These are phyloP conservation scores for Gonapodya sp. DNA, from an alignment of 192 early-diverging fungal species.

Conservation along the genomic window DNA sequence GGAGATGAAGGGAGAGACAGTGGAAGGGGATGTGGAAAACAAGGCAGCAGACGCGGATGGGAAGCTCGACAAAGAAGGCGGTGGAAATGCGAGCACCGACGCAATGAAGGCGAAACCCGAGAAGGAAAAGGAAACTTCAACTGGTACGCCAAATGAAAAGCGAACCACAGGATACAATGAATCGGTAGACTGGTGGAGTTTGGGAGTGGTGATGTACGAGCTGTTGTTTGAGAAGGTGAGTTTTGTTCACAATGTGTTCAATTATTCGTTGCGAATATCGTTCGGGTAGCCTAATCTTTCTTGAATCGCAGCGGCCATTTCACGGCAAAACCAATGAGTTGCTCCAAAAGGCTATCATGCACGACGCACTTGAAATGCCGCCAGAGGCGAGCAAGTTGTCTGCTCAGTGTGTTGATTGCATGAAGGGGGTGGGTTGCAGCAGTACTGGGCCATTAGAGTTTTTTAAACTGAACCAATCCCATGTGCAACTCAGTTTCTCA, in stretches of 20 bases:
- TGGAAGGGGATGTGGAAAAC: background rate
- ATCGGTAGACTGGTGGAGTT: constrained; percentile 90
- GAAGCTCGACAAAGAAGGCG: background rate
- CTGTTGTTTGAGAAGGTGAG: constrained; percentile 70
- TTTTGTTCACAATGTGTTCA: background rate
- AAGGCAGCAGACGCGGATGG: background rate
- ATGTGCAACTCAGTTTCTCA: constrained; percentile 43
- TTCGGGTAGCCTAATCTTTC: background rate
- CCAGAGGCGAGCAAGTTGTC: constrained; percentile 33
- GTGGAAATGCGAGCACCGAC: background rate
- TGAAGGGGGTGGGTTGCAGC: constrained; percentile 41
- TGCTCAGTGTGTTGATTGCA: constrained; percentile 58
- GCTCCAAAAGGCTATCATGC: constrained; percentile 58
- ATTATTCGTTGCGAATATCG: constrained; percentile 13
- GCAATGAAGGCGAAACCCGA: background rate
- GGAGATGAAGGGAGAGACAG: background rate
- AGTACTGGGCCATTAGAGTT: background rate
- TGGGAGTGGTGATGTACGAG: constrained; percentile 87
- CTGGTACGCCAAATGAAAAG: background rate
- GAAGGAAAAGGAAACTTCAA: background rate
- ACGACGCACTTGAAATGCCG: constrained; percentile 58
- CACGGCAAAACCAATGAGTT: constrained; percentile 63
- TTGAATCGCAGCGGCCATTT: constrained; percentile 59
- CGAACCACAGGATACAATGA: constrained; percentile 57
- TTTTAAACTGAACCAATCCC: background rate